These are phyloP conservation scores for Geranium brycei DNA, from an alignment of 345 rosid genomes.

Conservation along the genomic window DNA sequence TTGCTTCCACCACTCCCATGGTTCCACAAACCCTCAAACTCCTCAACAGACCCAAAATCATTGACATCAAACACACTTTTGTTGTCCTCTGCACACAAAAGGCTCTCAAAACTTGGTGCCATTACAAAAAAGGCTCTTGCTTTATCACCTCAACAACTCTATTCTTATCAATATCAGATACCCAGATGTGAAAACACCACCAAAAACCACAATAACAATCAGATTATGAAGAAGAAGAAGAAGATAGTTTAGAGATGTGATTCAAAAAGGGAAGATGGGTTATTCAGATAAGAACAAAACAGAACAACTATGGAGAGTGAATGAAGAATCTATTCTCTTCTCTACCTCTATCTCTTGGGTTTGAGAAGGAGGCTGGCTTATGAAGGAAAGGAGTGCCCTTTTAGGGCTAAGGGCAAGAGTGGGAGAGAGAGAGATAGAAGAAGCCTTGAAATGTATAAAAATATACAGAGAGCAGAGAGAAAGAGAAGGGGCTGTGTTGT, in stretches of 20 bases:
- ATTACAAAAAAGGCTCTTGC: slow-evolving; percentile 18
- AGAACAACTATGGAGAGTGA: not conserved
- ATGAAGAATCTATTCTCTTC: slow-evolving; percentile 6
- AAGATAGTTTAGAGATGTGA: too few species aligned
- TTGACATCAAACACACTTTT: slow-evolving; percentile 31
- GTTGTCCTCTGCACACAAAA: slow-evolving; percentile 45
- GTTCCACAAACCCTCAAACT: slow-evolving; percentile 22
- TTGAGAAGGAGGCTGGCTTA: slow-evolving; percentile 29
- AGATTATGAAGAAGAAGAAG: not conserved
- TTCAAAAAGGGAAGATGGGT: not conserved
- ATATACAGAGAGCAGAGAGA: not conserved
- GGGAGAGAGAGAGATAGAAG: slow-evolving; percentile 10
- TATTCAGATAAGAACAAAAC: slow-evolving; percentile 12
- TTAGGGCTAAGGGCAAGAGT: slow-evolving; percentile 22
- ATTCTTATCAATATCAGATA: not conserved
- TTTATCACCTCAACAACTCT: not conserved
- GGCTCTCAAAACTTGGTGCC: slow-evolving; percentile 61
- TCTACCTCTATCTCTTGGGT: slow-evolving; percentile 14
- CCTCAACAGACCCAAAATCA: slow-evolving; percentile 19
- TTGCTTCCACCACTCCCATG: slow-evolving; percentile 18
- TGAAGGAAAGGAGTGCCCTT: slow-evolving; percentile 33
- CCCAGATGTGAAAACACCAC: too few species aligned
- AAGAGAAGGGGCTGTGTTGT: slow-evolving; percentile 1
- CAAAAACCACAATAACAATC: not conserved
- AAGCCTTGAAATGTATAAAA: not conserved